Evolutionary conservation across 2,329 filamentous ascomycete species (phyloP).

Genomic region (Claviceps africana): DNA sequence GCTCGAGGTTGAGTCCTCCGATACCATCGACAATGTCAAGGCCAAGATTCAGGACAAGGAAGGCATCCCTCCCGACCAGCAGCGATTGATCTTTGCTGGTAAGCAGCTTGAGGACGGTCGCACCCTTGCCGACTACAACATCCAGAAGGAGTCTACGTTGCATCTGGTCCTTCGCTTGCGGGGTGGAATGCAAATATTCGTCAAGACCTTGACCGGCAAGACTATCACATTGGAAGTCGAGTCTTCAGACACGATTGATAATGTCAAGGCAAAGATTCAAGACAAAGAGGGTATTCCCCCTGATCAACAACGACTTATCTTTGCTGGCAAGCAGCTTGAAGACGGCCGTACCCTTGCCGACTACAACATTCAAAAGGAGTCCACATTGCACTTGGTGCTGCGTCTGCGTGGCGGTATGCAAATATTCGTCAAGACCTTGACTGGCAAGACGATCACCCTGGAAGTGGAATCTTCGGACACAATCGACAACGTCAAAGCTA

Average conservation of each 20-base stretch:
- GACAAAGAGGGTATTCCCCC: slow-evolving; percentile 90
- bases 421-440: slow-evolving; percentile 76
- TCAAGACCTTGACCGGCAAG: slow-evolving; percentile 81
- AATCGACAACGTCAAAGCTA: slow-evolving; percentile 87
- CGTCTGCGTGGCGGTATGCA: slow-evolving; percentile 83
- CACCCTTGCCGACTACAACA: slow-evolving; percentile 85
- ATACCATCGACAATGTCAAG: slow-evolving; percentile 95
- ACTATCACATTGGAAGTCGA: slow-evolving; percentile 90
- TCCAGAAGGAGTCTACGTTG: slow-evolving; percentile 82
- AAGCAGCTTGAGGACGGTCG: slow-evolving; percentile 94
- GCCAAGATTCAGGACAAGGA: slow-evolving; percentile 97
- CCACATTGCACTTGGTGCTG: slow-evolving; percentile 66
- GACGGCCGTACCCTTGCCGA: slow-evolving; percentile 83
- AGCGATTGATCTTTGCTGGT: slow-evolving; percentile 87
- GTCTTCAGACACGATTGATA: slow-evolving; percentile 81
- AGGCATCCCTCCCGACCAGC: slow-evolving; percentile 88
- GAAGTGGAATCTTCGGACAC: slow-evolving; percentile 84
- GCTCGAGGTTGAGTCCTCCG: slow-evolving; percentile 73
- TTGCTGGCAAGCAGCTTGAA: slow-evolving; percentile 85
- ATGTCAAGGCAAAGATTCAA: slow-evolving; percentile 88
- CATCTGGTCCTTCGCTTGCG: slow-evolving; percentile 77
- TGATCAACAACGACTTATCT: slow-evolving; percentile 87
- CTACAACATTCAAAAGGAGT: slow-evolving; percentile 95
- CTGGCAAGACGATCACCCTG: slow-evolving; percentile 86
- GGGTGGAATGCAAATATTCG: slow-evolving; percentile 82